Base-by-base conservation (phyloP, 1,284 basidiomycete species). In the Mycosarcoma mackinlayi region DNA sequence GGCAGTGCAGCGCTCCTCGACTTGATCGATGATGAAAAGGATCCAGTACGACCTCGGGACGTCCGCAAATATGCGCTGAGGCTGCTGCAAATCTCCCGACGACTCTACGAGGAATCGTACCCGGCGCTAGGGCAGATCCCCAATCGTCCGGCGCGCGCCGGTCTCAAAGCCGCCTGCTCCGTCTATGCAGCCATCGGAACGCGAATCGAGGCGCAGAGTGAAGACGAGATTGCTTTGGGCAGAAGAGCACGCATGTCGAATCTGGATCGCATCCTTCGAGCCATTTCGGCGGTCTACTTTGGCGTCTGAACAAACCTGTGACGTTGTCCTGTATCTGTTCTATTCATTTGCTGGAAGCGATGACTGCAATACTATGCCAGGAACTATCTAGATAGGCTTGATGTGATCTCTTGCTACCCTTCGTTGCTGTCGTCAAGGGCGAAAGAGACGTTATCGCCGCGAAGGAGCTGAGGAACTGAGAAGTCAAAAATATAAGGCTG, bases 131-230 rank as follows among this genome's bases (percentile, higher is more conserved):
- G 41, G 13, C 53, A 61, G 34, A 56, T 78, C 11, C 76, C 76
- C 9, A 64, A 64, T 18, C 60, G 47, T 5, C 65, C 76, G 3
- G 75, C 76, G 2, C 54, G 70, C 1, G 67, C 73, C 11, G 75
- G 76, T 4, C 42, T 78, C 10, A 53, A 74, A 28, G 76, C 73
- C 1, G 76, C 76, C 11, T 78, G 76, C 46, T 59, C 72, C 7
- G 76, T 77, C 6, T 78, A 78, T 37, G 61, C 66, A 2, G 64
- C 67, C 8, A 78, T 78, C 16, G 73, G 69, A 2, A 60, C 54
- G 5, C 48, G 39, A 18, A 70, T 73, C 40, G 40, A 68, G 33
- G 40, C 50, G 1, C 75, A 78, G 50, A 42, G 44, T 6, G 33
- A 42, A 2, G 31, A 50, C 0, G 65, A 65, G 21, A 53, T 72